Conservation (phyloP, 805 yeast species). For the Zygotorulaspora florentina region DNA sequence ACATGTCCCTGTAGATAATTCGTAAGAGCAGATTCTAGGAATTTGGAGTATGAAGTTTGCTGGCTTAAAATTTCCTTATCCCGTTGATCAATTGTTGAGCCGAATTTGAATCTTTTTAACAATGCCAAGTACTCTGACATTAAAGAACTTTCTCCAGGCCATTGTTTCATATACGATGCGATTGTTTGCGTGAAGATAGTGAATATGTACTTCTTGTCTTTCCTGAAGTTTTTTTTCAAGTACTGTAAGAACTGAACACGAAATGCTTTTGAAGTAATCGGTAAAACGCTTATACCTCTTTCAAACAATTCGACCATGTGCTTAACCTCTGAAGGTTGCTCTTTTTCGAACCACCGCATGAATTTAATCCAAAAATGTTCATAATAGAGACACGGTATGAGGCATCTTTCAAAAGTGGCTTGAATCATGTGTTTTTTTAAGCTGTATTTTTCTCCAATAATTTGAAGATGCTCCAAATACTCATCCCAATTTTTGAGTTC, state of each 20-base stretch:
- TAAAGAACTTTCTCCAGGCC: constrained; percentile 18
- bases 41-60: constrained; percentile 23
- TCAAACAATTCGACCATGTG: constrained; percentile 44
- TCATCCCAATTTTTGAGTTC: constrained; percentile 53
- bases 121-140: constrained; percentile 23
- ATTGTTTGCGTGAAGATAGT: constrained; percentile 13
- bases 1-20: constrained; percentile 22
- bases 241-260: constrained; percentile 19
- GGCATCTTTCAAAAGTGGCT: constrained; percentile 64
- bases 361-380: constrained; percentile 69
- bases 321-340: constrained; percentile 26
- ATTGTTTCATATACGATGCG: constrained; percentile 11
- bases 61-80: constrained; percentile 21
- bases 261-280: constrained; percentile 20
- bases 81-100: constrained; percentile 16
- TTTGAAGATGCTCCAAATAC: constrained; percentile 56
- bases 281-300: constrained; percentile 46
- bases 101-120: constrained; percentile 23
- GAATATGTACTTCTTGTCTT: constrained; percentile 14
- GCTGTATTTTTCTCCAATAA: constrained; percentile 26
- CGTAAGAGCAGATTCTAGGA: constrained; percentile 24
- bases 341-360: constrained; percentile 45
- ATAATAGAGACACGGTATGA: constrained; percentile 61
- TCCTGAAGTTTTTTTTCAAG: constrained; percentile 16
- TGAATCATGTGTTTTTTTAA: constrained; percentile 34